Conservation (phyloP, 2,329 filamentous ascomycete genomes). For the Neobulgaria alba region DNA sequence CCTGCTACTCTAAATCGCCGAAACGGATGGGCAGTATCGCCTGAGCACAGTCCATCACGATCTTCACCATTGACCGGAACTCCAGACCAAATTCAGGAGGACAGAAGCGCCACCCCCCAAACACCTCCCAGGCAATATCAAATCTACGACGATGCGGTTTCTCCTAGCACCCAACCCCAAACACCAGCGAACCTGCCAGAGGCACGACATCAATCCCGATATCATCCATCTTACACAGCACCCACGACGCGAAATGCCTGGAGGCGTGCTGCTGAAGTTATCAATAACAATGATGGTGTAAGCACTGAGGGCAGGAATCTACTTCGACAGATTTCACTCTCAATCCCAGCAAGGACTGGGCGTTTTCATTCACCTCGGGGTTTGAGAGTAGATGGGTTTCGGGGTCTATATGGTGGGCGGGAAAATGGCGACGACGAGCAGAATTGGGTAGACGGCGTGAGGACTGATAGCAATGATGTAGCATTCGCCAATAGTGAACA, state of each 20-base stretch:
- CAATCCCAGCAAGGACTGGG: slow-evolving; percentile 10
- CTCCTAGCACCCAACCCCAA: slow-evolving; percentile 39
- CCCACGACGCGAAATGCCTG: slow-evolving; percentile 25
- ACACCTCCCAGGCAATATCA: slow-evolving; percentile 26
- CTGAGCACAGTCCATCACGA: neutral
- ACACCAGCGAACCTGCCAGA: slow-evolving; percentile 43
- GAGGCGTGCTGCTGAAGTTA: neutral
- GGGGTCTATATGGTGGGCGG: slow-evolving; percentile 38
- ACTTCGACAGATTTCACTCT: neutral
- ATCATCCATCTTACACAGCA: slow-evolving; percentile 37
- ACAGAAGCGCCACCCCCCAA: slow-evolving; percentile 3
- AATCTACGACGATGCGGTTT: slow-evolving; percentile 40
- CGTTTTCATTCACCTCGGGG: slow-evolving; percentile 31
- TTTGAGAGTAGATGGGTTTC: slow-evolving; percentile 36
- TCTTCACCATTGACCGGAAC: neutral
- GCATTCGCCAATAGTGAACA: slow-evolving; percentile 19
- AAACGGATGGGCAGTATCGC: neutral
- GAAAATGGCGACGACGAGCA: slow-evolving; percentile 39
- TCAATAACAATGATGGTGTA: slow-evolving; percentile 10
- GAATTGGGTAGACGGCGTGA: slow-evolving; percentile 24
- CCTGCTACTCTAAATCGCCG: neutral
- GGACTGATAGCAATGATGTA: slow-evolving; percentile 28
- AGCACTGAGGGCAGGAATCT: slow-evolving; percentile 1
- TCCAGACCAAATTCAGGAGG: neutral
- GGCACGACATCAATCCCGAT: slow-evolving; percentile 37